Base-by-base conservation (phyloP, 176 grass and related monocot species). In the Eleusine coracana region DNA sequence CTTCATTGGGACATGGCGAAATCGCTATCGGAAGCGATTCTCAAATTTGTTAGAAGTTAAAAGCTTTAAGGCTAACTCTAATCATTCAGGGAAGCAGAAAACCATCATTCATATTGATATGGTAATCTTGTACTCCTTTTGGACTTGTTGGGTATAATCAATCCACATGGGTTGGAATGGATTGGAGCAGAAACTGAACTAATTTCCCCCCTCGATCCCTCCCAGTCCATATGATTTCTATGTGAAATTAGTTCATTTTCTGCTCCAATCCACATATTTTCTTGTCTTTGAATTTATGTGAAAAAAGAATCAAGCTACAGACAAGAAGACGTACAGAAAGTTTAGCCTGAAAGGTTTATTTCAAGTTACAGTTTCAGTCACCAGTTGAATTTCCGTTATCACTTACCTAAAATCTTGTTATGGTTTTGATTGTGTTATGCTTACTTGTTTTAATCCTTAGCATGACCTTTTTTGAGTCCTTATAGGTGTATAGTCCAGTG, bases 1-100 rank as follows among this genome's bases (percentile, higher is more conserved):
- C 90, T 98, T 98, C 77, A 94, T 98, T 93, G 95, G 95, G 76
- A 98, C 90, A 67, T 98, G 95, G 95, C 91, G 95, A 86, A 98
- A 98, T 80, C 83, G 95, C 15, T 98, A 98, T 29, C 86, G 92
- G 4, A 87, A 94, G 74, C 88, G 83, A 41, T 93, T 94, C 78
- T 94, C 90, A 63, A 93, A 88, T 81, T 82, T 92, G 21, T 61
- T 61, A 69, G 80, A 82, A 66, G 60, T 48, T 85, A 85, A 90
- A 82, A 87, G 81, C 82, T 89, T 75, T 50, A 91, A 84, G 79
- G 38, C 21, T 1, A 91, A 84, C 74, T 69, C 60, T 80, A 55
- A 66, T 66, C 70, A 79, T 60, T 75, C 81, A 49, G 85, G 66
- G 72, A 91, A 71, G 73, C 80, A 90, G 60, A 98, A 86, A 86